Base-by-base conservation (phyloP, 768 basidiomycete genomes). In the Tephrocybe sp. region DNA sequence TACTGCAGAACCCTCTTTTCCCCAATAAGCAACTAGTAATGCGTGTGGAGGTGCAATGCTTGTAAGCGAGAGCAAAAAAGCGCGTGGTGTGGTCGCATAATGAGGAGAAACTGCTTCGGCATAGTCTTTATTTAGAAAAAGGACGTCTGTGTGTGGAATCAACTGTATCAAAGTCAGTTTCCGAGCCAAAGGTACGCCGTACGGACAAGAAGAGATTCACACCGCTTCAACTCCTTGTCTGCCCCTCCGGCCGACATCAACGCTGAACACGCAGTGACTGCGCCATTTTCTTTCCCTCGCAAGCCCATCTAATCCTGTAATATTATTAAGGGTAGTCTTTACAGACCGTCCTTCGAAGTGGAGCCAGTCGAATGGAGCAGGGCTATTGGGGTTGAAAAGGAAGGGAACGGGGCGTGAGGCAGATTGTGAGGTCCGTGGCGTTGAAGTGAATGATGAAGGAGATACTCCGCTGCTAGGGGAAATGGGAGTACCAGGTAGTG, bases 201-300 rank as follows among this genome's bases (percentile, higher is more conserved):
- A 30, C 26, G 59, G 14, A 39, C 52, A 23, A 39, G 49, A 46
- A 45, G 34, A 53, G 43, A 57, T 58, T 74, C 85, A 59, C 65
- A 91, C 90, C 67, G 82, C 83, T 77, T 92, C 84, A 39, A 89
- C 81, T 13, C 89, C 89, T 62, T 89, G 87, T 49, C 84, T 77
- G 16, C 83, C 82, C 32, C 81, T 82, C 16, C 88, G 73, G 12
- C 88, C 87, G 12, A 92, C 75, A 62, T 92, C 89, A 38, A 92
- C 70, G 51, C 88, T 90, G 65, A 93, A 83, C 5, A 90, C 86
- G 53, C 87, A 90, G 59, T 87, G 84, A 50, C 81, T 78, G 52
- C 90, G 77, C 91, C 91, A 92, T 59, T 86, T 89, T 23, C 87
- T 79, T 61, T 93, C 91, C 2, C 84, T 78, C 4, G 89, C 89